These are phyloP conservation scores for Colletotrichum lindemuthianum DNA, from an alignment of 2,329 filamentous ascomycete genomes.

Conservation along the genomic window DNA sequence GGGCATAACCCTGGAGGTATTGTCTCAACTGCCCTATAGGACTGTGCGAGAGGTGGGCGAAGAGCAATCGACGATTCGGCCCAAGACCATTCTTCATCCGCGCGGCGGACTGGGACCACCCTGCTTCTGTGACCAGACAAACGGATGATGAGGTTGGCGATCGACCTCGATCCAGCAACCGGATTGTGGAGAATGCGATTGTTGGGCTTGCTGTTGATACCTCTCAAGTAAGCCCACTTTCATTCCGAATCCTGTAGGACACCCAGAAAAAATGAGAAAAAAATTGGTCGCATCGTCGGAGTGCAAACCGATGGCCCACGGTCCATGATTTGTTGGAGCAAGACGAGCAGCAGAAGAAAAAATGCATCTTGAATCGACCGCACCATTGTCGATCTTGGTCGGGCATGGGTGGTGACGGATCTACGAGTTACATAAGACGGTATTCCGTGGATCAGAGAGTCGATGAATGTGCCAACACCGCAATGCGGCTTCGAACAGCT, in stretches of 20 bases:
- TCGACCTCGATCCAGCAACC: conserved; percentile 25
- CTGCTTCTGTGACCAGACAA: conserved; percentile 5
- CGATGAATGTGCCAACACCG: too few species aligned
- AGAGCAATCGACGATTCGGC: conserved; percentile 28
- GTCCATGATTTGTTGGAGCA: conserved; percentile 12
- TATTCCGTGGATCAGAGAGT: too few species aligned
- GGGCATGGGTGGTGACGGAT: not conserved
- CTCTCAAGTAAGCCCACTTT: conserved; percentile 14
- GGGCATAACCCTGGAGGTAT: conserved; percentile 23
- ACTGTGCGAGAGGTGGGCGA: conserved; percentile 15
- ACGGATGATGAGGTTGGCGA: conserved; percentile 29
- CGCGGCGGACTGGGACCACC: conserved; percentile 19
- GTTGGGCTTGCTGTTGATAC: conserved; percentile 28
- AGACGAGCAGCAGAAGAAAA: not conserved
- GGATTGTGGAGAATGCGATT: conserved; percentile 12
- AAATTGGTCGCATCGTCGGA: conserved; percentile 16
- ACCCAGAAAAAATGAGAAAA: not conserved
- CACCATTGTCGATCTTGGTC: conserved; percentile 18
- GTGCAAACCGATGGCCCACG: conserved; percentile 20
- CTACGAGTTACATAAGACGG: too few species aligned
- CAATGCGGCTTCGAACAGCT: too few species aligned
- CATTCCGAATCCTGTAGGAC: too few species aligned
- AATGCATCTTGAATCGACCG: not conserved
- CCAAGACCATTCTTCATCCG: conserved; percentile 18
- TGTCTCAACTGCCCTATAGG: conserved; percentile 33